Evolutionary conservation across 805 yeast species (phyloP).

Genomic region (Grigorovia yakushimaensis): DNA sequence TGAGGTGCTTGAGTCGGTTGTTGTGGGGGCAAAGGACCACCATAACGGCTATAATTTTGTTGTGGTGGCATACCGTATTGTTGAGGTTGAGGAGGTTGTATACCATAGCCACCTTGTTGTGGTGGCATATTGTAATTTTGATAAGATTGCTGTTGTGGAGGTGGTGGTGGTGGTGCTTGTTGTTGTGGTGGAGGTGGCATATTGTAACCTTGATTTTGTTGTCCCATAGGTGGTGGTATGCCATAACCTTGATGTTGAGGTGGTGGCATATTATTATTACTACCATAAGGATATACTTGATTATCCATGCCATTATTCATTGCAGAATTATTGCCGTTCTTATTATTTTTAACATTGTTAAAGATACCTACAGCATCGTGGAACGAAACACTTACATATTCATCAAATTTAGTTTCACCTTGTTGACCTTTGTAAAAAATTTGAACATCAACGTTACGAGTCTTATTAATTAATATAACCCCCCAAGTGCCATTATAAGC

Average conservation of each 20-base stretch:
- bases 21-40: constrained; percentile 1
- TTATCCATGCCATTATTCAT: neutral
- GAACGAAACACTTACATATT: constrained; percentile 60
- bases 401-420: constrained; percentile 76
- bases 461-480: constrained; percentile 52
- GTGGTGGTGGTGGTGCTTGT: neutral
- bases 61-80: constrained; percentile 13
- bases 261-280: constrained; percentile 1
- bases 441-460: constrained; percentile 54
- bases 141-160: too few relatives aligned
- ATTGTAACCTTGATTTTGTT: neutral
- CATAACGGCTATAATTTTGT: constrained; percentile 19
- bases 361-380: constrained; percentile 48
- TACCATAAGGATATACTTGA: neutral
- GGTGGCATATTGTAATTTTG: constrained; percentile 12
- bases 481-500: constrained; percentile 74
- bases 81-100: constrained; percentile 9
- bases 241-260: constrained; percentile 4
- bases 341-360: constrained; percentile 23
- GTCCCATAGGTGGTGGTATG: constrained; percentile 3
- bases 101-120: constrained; percentile 5
- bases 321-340: constrained; percentile 5
- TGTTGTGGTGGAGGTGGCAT: neutral
- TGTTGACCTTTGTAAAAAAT: constrained; percentile 58
- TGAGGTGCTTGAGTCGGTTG: constrained; percentile 7